Evolutionary conservation across 2,329 filamentous ascomycete genomes (phyloP), one percentile per base, ranked within the genome.

Genomic region (Xylaria sp.): DNA sequence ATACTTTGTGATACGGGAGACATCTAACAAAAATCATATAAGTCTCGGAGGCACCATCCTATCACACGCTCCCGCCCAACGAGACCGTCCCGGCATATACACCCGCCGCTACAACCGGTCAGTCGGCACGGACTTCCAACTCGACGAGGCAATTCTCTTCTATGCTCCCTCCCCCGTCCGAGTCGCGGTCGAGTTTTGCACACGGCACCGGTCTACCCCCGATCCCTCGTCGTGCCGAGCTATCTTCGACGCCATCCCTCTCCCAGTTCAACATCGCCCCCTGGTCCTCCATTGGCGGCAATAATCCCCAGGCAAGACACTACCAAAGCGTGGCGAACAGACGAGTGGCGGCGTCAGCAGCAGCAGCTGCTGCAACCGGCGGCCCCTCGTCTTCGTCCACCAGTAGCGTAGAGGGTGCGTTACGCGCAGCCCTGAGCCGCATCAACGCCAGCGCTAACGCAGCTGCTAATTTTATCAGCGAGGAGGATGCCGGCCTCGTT

Each of bases 21-120:
- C 6, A 52, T 52, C 72, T 76, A 73, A 77, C 69, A 28, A 15
- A 15, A 18, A 61, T 33, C 9, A 48, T 55, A 28, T 31, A 61
- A 89, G 87, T 87, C 70, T 92, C 90, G 63, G 89, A 91, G 62
- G 87, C 85, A 1, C 90, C 90, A 4, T 89, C 89, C 0, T 91
- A 91, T 76, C 87, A 89, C 76, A 84, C 83, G 62, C 81, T 83
- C 41, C 82, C 80, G 13, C 74, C 80, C n/a, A 81, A 82, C 72
- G 85, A 87, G 70, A 75, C 81, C 46, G 79, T 83, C n/a, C 87
- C 87, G 5, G 80, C 85, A 10, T 89, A 89, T 73, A 82, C 85
- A 10, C 85, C 85, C 54, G 77, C 68, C 12, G 36, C 65, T 7
- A 51, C 62, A 3, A 58, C 58, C 63, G 64, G 73, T 0, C 64